Evolutionary conservation across 306 rosid genomes (phyloP), one percentile per base, ranked within the genome.

Genomic region (Spatholobus suberectus): DNA sequence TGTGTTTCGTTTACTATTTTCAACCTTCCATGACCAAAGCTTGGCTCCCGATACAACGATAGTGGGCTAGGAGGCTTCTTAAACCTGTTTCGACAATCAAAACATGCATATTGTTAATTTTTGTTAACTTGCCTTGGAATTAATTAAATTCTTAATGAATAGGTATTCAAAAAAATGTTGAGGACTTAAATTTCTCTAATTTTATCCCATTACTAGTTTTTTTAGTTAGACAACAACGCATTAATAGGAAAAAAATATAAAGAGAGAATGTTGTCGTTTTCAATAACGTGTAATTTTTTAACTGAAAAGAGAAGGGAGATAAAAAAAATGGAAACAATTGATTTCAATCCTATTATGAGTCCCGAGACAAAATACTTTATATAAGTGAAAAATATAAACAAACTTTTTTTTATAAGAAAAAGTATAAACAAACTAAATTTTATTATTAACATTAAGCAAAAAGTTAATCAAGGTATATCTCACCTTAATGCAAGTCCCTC

Each of bases 21-120:
- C 70, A 93, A 82, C 61, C 97, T 86, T 83, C 91, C 96, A 78
- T 93, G 97, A 38, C 97, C 94, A 81, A 94, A 94, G 67, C 94
- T 91, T 72, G 98, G 74, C 78, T 94, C 94, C 57, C 97, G 67
- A 38, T 49, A 90, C 88, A 93, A 55, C 0, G 97, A 93, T 0
- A 91, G 85, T 4, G 93, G 88, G 8, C 87, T 83, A 44, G 72
- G 43, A 9, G 90, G 91, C 1, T 62, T 4, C 81, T 87, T 24
- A 46, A 87, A 93, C 72, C 96, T 83, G 14, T 55, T 35, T 23
- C 74, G 24, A n/a, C 10, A 61, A 61, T 61, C 68, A 13, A 61
- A 38, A 29, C 21, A 26, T 13, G 6, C 63, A 9, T 55, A 7
- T 54, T 20, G 27, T 27, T 18, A 6, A 54, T 2, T 18, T 6